Evolutionary conservation across 139 green algal genomes (phyloP).

Genomic region (Haematococcus lacustris): DNA sequence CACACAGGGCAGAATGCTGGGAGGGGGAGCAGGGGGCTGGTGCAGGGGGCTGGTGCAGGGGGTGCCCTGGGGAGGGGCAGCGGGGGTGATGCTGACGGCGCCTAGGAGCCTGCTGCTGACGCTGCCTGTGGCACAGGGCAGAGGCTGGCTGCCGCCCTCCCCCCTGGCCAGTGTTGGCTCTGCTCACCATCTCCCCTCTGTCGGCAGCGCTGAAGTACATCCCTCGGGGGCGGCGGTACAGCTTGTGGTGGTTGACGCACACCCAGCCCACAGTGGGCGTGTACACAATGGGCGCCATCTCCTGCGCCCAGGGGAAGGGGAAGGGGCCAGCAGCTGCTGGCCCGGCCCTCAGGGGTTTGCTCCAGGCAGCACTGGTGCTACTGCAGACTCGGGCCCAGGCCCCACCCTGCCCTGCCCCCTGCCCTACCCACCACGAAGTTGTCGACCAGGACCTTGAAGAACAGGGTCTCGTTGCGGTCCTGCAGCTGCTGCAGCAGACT

Average conservation of each 20-base stretch:
- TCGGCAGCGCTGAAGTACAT: constrained; percentile 89
- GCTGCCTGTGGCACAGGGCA: constrained; percentile 17
- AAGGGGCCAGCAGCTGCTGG: neutral
- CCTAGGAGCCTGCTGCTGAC: too few species aligned
- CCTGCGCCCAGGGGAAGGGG: constrained; percentile 24
- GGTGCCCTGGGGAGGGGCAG: too few species aligned
- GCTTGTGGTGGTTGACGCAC: constrained; percentile 68
- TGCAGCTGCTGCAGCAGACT: constrained; percentile 66
- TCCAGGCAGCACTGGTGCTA: neutral
- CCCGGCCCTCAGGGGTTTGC: neutral
- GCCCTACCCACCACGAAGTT: constrained; percentile 32
- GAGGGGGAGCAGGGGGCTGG: too few species aligned
- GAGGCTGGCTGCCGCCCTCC: constrained; percentile 38
- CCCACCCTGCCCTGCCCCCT: neutral
- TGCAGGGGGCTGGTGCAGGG: too few species aligned
- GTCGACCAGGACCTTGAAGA: constrained; percentile 66
- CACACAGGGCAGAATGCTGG: too few species aligned
- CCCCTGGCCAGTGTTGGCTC: neutral
- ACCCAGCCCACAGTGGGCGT: constrained; percentile 90
- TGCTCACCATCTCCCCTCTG: constrained; percentile 62
- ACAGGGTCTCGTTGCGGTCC: constrained; percentile 93
- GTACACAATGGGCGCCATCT: constrained; percentile 91
- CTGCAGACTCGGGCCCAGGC: neutral
- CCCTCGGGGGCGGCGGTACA: constrained; percentile 69
- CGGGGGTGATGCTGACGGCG: too few species aligned